Evolutionary conservation across 2,329 filamentous ascomycete genomes (phyloP).

Genomic region (Penicillium sp.): DNA sequence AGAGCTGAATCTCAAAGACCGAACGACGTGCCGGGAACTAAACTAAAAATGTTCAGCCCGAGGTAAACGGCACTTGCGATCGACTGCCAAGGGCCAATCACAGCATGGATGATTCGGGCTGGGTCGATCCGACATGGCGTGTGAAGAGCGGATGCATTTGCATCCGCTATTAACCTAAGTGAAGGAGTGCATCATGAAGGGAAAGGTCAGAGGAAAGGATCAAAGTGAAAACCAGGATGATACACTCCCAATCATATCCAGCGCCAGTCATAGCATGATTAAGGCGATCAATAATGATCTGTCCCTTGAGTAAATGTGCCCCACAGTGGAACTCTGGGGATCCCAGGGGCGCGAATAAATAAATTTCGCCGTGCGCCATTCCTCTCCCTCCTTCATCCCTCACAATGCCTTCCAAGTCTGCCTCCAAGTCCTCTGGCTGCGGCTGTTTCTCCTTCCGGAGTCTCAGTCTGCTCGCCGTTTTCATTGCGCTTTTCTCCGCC

Average conservation of each 20-base stretch:
- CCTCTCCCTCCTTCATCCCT: conserved; percentile 1
- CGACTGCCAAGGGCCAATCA: conserved; percentile 11
- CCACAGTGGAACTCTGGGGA: conserved; percentile 17
- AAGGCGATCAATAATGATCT: too few relatives aligned
- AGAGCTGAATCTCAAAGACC: too few relatives aligned
- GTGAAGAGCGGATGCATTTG: conserved; percentile 4
- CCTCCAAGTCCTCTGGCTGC: conserved; percentile 21
- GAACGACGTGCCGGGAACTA: too few relatives aligned
- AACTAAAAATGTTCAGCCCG: too few relatives aligned
- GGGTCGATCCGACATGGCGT: conserved; percentile 21
- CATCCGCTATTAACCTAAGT: too few relatives aligned
- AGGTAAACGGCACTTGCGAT: too few relatives aligned
- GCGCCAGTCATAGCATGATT: too few relatives aligned
- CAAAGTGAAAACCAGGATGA: too few relatives aligned
- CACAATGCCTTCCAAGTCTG: conserved; percentile 24
- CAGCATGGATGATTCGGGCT: conserved; percentile 14
- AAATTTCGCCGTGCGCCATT: conserved; percentile 7
- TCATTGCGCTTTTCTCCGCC: conserved; percentile 34
- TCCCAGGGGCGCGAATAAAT: conserved; percentile 10
- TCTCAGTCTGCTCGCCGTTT: conserved; percentile 30
- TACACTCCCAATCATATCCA: too few relatives aligned
- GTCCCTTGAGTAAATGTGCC: neutral
- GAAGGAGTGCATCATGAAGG: too few relatives aligned
- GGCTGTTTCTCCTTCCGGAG: conserved; percentile 27
- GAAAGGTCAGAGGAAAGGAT: too few relatives aligned